Evolutionary conservation across 2,329 filamentous ascomycete species (phyloP), one percentile per base, ranked within the genome.

Genomic region (Scedosporium boydii): DNA sequence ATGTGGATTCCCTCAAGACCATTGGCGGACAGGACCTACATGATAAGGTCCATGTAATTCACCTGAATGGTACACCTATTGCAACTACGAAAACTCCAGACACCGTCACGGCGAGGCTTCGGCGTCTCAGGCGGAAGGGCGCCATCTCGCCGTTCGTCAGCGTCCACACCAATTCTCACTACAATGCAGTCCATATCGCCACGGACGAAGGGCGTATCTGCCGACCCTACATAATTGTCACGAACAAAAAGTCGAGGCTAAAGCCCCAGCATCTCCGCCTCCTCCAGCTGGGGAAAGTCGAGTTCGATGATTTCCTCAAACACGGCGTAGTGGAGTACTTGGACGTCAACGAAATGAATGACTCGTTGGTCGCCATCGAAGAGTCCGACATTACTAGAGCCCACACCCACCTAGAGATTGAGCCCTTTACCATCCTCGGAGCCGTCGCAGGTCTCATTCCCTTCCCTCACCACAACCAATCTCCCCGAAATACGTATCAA

Each of bases 401-500:
- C 61, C 96, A 92, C 0, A 99, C 95, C 0, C 96, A 99, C 76
- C 80, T 98, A 64, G 95, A 99, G 75, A 98, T 99, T 65, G 95
- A 99, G 72, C 96, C 96, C 0, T 99, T 99, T 72, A 99, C 95
- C 1, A 88, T 99, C 59, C 83, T 99, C 14, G 95, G 95, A 27
- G 95, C 95, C 57, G 95, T 99, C 27, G 95, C 95, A 46, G 95
- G 95, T 53, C 81, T 99, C 44, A 99, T 99, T 72, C 95, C 95
- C 4, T 99, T 98, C 71, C 95, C 95, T 7, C 95, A 99, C 74
- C 95, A 99, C 80, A 99, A 99, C 75, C 95, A 99, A 74, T 99
- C 96, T 16, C 95, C 95, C 9, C 85, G 95, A 82, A 99, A 99
- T 73, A 99, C 95, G 0, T 99, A 99, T 71, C 93, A 98, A 81